phyloP scores from a whole-genome alignment of 192 early-diverging fungal species.

The Coemansia sp. region DNA sequence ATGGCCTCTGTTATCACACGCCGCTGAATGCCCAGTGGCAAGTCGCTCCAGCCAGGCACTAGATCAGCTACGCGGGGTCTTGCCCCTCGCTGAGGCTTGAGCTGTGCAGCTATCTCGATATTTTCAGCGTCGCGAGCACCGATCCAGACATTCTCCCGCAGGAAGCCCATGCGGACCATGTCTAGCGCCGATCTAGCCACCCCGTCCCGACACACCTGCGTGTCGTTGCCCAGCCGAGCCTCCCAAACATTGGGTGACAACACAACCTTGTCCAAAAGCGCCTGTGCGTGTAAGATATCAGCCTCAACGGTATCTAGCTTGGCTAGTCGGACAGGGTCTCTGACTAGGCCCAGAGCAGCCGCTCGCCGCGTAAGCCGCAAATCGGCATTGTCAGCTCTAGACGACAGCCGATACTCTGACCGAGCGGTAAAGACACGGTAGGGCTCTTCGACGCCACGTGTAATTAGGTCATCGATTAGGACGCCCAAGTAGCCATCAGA shows the following conservation, averaged over 20 bases:
- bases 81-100: slow-evolving; percentile 10
- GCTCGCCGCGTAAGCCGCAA: slow-evolving; percentile 71
- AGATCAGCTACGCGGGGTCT: slow-evolving; percentile 32
- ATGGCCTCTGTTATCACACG: slow-evolving; percentile 66
- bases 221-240: slow-evolving; percentile 31
- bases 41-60: slow-evolving; percentile 59
- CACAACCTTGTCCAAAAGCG: slow-evolving; percentile 53
- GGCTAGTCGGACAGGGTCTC: slow-evolving; percentile 52
- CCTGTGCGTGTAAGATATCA: slow-evolving; percentile 56
- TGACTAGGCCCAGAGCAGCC: slow-evolving; percentile 57
- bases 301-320: slow-evolving; percentile 46
- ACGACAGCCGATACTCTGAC: slow-evolving; percentile 76
- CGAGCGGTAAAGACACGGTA: slow-evolving; percentile 83
- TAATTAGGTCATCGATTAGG: slow-evolving; percentile 79
- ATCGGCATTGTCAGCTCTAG: slow-evolving; percentile 82
- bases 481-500: slow-evolving; percentile 84
- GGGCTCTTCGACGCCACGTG: slow-evolving; percentile 79
- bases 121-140: slow-evolving; percentile 44
- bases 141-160: slow-evolving; percentile 46
- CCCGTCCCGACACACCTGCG: slow-evolving; percentile 44
- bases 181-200: slow-evolving; percentile 47
- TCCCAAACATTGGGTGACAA: slow-evolving; percentile 62
- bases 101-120: neutral
- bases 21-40: slow-evolving; percentile 56
- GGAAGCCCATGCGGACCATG: slow-evolving; percentile 55